Base-by-base conservation (phyloP, 768 basidiomycete genomes). In the Trametes elegans region DNA sequence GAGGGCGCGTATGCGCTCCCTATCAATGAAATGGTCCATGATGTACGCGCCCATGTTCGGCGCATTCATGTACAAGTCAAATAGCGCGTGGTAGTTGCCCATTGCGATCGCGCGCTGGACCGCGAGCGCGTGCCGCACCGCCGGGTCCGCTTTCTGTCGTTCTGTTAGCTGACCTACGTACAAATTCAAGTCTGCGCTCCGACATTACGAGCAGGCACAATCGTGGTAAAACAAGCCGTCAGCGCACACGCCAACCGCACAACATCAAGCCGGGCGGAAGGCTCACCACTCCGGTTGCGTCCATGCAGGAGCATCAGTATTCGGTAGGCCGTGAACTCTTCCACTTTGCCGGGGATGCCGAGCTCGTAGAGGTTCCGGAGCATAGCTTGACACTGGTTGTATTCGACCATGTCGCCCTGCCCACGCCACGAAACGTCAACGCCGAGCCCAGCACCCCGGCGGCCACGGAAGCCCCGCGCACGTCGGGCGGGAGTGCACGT, bases 11-110 rank as follows among this genome's bases (percentile, higher is more conserved):
- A 88, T 80, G 55, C 97, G 77, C 74, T 98, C 97, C 64, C 97
- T 81, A 65, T 86, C 84, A 65, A 98, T 88, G 70, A 98, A 98
- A 70, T 98, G 94, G 72, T 98, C 97, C 92, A 99, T 97, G 66
- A 99, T 93, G 71, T 98, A 98, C 49, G 84, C 94, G 34, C 93
- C 93, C 97, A 98, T 98, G 67, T 96, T 94, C 24, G 94, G 93
- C 39, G 93, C 92, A 49, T 77, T 77, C 64, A 81, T 64, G 72
- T 91, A 98, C 53, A 93, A 74, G 50, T 84, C 82, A 75, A 98
- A 98, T 62, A 99, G 79, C 36, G 84, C 80, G 71, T 93, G 91
- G 72, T 98, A 99, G 70, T 98, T 99, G 67, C 90, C 90, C 73
- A 90, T 90, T 41, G 94, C 83, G 55, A 94, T 72, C 18, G 94